phyloP scores from a whole-genome alignment of 768 basidiomycete species.

The Leccinum disarticulatum region DNA sequence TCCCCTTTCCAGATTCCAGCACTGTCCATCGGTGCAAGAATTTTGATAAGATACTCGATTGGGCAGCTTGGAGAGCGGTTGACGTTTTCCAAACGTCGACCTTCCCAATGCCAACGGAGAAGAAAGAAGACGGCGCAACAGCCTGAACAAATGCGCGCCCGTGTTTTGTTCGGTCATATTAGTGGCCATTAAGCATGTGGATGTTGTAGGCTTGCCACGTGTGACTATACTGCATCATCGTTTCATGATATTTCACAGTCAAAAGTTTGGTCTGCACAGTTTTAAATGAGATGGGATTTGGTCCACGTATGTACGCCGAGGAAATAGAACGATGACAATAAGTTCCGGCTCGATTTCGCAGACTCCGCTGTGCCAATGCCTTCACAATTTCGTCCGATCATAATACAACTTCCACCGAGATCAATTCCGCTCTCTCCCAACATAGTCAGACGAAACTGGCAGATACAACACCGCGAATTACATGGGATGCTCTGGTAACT shows the following conservation, averaged over 20 bases:
- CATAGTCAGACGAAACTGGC: background rate
- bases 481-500: background rate
- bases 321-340: too few relatives aligned
- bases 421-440: background rate
- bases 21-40: conserved; percentile 51
- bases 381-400: background rate
- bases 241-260: too few relatives aligned
- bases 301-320: too few relatives aligned
- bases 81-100: background rate
- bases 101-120: background rate
- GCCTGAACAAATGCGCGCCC: background rate
- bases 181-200: too few relatives aligned
- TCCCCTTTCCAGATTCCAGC: background rate
- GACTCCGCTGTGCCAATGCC: background rate
- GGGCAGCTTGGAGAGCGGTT: conserved; percentile 43
- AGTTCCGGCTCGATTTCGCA: background rate
- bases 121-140: background rate
- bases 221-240: too few relatives aligned
- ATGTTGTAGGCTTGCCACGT: too few relatives aligned
- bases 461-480: background rate
- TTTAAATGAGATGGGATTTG: too few relatives aligned
- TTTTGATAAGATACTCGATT: conserved; percentile 79
- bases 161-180: too few relatives aligned
- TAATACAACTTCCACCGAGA: background rate
- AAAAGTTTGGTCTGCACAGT: too few relatives aligned